Evolutionary conservation across 2,329 filamentous ascomycete genomes (phyloP).

Genomic region (Geosmithia putterillii): DNA sequence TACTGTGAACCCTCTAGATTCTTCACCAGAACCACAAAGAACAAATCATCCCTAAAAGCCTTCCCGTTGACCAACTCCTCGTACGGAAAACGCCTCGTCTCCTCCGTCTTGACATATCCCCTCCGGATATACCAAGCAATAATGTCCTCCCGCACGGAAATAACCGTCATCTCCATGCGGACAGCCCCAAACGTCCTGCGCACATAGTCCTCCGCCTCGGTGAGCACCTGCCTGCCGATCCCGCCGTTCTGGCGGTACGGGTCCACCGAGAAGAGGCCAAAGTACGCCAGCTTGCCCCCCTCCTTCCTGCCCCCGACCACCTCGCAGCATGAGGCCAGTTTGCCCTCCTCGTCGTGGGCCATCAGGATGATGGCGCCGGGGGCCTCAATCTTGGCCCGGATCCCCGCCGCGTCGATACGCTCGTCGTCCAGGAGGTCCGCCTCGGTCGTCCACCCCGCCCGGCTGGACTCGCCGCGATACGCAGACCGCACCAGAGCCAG

Average conservation of each 20-base stretch:
- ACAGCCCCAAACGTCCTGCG: conserved; percentile 15
- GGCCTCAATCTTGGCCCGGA: conserved; percentile 25
- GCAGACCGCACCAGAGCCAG: conserved; percentile 27
- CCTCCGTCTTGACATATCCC: conserved; percentile 26
- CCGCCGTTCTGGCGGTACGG: conserved; percentile 28
- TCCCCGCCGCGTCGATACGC: conserved; percentile 24
- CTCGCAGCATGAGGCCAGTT: conserved; percentile 31
- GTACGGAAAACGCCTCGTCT: conserved; percentile 29
- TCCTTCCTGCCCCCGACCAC: conserved; percentile 14
- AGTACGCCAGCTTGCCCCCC: conserved; percentile 18
- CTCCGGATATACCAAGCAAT: conserved; percentile 31
- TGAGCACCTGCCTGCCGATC: conserved; percentile 26
- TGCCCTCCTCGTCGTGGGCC: conserved; percentile 14
- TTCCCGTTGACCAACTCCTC: conserved; percentile 18
- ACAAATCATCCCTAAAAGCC: conserved; percentile 27
- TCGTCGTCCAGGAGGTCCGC: conserved; percentile 28
- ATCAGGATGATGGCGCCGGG: conserved; percentile 23
- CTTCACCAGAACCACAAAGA: conserved; percentile 28
- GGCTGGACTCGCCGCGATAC: conserved; percentile 27
- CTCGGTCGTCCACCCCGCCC: conserved; percentile 33
- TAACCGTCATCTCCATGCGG: conserved; percentile 30
- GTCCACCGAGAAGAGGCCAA: conserved; percentile 36
- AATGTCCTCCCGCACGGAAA: conserved; percentile 28
- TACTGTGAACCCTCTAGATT: conserved; percentile 10
- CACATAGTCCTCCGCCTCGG: conserved; percentile 25